Evolutionary conservation across 1,139 yeast genomes (phyloP).

Genomic region (Sporopachydermia cereana): DNA sequence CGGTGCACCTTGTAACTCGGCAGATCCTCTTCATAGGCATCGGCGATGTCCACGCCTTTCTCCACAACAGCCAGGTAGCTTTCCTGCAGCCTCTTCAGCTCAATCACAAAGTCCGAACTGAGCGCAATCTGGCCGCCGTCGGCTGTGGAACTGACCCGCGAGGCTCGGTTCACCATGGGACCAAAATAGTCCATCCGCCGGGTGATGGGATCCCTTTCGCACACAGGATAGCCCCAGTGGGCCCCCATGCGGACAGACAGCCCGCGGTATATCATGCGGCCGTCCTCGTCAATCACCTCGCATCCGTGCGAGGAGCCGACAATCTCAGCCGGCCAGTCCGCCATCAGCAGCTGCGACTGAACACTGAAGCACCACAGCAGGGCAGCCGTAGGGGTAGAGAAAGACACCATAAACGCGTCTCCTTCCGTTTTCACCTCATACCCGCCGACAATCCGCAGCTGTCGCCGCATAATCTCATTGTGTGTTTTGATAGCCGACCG

Average conservation of each 20-base stretch:
- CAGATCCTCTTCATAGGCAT: slow-evolving; percentile 47
- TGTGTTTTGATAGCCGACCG: slow-evolving; percentile 92
- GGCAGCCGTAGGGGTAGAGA: slow-evolving; percentile 87
- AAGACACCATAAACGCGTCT: slow-evolving; percentile 98
- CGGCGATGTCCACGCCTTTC: slow-evolving; percentile 28
- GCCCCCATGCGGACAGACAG: slow-evolving; percentile 94
- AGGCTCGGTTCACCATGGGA: slow-evolving; percentile 94
- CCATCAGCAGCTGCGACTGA: slow-evolving; percentile 69
- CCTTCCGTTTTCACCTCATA: slow-evolving; percentile 99
- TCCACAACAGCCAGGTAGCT: slow-evolving; percentile 38
- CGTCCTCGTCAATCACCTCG: slow-evolving; percentile 59
- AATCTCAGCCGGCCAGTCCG: slow-evolving; percentile 95
- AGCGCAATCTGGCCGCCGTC: slow-evolving; percentile 97
- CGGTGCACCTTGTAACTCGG: slow-evolving; percentile 41
- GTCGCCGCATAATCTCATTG: slow-evolving; percentile 89
- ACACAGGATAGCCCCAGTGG: slow-evolving; percentile 97
- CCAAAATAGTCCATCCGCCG: slow-evolving; percentile 98
- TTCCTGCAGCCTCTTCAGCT: slow-evolving; percentile 46
- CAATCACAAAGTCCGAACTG: slow-evolving; percentile 70
- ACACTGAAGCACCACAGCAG: slow-evolving; percentile 91
- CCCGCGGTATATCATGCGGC: slow-evolving; percentile 65
- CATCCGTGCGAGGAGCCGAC: slow-evolving; percentile 78
- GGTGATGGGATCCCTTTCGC: slow-evolving; percentile 89
- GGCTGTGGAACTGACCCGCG: slow-evolving; percentile 88
- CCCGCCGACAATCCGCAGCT: slow-evolving; percentile 85